Evolutionary conservation across 164 flowering plant species (phyloP).

Genomic region (Paratinospora sagittata): DNA sequence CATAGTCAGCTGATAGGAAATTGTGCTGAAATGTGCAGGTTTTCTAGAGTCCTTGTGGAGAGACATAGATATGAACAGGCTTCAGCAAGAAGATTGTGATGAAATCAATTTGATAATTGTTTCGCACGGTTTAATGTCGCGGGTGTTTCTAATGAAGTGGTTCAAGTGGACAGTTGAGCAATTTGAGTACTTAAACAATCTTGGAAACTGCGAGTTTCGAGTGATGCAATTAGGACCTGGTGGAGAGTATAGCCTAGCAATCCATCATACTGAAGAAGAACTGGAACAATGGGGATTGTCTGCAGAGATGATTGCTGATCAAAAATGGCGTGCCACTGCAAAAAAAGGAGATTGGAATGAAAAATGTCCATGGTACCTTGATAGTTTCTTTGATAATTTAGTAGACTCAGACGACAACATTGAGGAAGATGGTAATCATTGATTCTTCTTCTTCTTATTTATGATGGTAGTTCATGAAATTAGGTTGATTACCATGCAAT

Average conservation of each 20-base stretch:
- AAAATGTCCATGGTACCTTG: constrained; percentile 56
- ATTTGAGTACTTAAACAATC: constrained; percentile 71
- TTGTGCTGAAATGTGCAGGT: constrained; percentile 41
- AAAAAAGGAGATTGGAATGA: constrained; percentile 52
- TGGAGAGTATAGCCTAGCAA: constrained; percentile 90
- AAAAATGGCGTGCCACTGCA: constrained; percentile 65
- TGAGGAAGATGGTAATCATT: constrained; percentile 7
- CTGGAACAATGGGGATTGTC: constrained; percentile 80
- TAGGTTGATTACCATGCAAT: not conserved
- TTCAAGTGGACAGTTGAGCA: constrained; percentile 98
- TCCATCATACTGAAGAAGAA: constrained; percentile 71
- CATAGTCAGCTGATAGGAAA: not conserved
- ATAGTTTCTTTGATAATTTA: constrained; percentile 53
- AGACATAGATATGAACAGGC: constrained; percentile 83
- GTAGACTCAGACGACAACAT: constrained; percentile 37
- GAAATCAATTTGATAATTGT: constrained; percentile 67
- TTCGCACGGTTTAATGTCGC: constrained; percentile 66
- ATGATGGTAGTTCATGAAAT: not conserved
- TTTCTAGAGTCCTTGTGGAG: constrained; percentile 94
- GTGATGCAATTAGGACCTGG: constrained; percentile 80
- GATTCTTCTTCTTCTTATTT: not conserved
- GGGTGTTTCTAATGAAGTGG: constrained; percentile 96
- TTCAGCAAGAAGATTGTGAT: constrained; percentile 34
- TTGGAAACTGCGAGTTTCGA: constrained; percentile 59
- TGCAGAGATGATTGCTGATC: constrained; percentile 79